Evolutionary conservation across 1,284 basidiomycete species (phyloP), one percentile per base, ranked within the genome.

Genomic region (Marasmius sp.): DNA sequence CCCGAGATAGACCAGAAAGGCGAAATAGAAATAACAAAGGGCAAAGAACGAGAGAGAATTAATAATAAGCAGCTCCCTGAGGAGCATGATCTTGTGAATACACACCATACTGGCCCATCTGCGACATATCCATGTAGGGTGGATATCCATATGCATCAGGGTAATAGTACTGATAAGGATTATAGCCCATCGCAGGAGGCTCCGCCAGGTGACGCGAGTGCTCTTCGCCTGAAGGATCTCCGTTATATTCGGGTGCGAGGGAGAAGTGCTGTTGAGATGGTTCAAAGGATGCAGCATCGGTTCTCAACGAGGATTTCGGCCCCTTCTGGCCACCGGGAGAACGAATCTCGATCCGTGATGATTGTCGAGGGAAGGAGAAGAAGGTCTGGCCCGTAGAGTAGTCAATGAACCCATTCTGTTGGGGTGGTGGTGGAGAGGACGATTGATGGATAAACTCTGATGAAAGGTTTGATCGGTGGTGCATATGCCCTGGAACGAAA

Each of bases 351-450:
- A 93, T 76, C 49, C 89, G 84, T 27, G 85, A 83, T 61, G 81
- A 85, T 69, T 89, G 85, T n/a, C 88, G 83, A 48, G 91, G 87
- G 66, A 89, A 85, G 11, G 87, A 79, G 70, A 92, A 92, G 53
- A 92, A 81, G 12, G 88, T 81, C 22, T 80, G 78, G 18, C 86
- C 87, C 34, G 85, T 86, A 10, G 79, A 66, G 2, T 87, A 84
- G 70, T 90, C 87, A 51, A 88, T 75, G 69, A 86, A 87, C 39
- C 83, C 82, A 64, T 81, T 82, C 65, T 85, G 67, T 8, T 34
- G 34, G 9, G 36, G 33, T 33, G 52, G 52, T 8, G 87, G 82
- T 50, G 85, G 86, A 37, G 85, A 82, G 66, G 82, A 82, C 18
- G 80, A 74, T 51, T 83, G 83, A 2, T 83, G 74, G 57, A 85